phyloP scores from a whole-genome alignment of 176 grass and related monocot genomes.

The Zea luxurians region DNA sequence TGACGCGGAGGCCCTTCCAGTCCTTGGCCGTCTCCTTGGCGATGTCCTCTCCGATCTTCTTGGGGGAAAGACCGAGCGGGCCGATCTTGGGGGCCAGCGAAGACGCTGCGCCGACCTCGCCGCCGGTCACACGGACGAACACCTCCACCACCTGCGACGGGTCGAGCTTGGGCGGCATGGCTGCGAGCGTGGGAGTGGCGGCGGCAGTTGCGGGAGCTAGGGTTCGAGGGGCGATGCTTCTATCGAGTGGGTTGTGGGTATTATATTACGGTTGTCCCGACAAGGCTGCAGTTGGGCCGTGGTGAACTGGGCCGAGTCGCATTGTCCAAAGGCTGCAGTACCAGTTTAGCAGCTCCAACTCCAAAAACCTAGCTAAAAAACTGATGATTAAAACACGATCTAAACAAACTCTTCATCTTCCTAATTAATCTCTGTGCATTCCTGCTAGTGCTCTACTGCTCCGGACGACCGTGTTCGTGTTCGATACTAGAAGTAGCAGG shows the following conservation, averaged over 20 bases:
- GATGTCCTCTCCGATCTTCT: constrained; percentile 85
- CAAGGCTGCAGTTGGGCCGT: neutral
- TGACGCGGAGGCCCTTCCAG: constrained; percentile 83
- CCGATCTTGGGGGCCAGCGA: constrained; percentile 81
- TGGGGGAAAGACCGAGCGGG: constrained; percentile 71
- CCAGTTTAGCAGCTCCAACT: too few species aligned
- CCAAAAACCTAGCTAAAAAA: too few species aligned
- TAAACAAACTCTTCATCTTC: too few species aligned
- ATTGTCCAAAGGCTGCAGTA: too few species aligned
- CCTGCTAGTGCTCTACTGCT: too few species aligned
- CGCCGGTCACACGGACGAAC: constrained; percentile 69
- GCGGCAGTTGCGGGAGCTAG: too few species aligned
- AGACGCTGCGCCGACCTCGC: constrained; percentile 68
- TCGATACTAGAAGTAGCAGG: too few species aligned
- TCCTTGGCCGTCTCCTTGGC: constrained; percentile 92
- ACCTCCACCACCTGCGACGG: constrained; percentile 65
- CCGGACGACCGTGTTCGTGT: too few species aligned
- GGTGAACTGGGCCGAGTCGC: neutral
- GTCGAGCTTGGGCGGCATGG: constrained; percentile 74
- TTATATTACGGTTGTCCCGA: constrained; percentile 8
- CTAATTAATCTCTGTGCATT: too few species aligned
- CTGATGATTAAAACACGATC: too few species aligned
- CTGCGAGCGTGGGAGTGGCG: neutral
- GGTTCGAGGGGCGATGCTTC: too few species aligned
- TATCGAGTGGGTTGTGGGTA: too few species aligned